Base-by-base conservation (phyloP, 495 filamentous ascomycete species). In the Evansstolkia leycettana region DNA sequence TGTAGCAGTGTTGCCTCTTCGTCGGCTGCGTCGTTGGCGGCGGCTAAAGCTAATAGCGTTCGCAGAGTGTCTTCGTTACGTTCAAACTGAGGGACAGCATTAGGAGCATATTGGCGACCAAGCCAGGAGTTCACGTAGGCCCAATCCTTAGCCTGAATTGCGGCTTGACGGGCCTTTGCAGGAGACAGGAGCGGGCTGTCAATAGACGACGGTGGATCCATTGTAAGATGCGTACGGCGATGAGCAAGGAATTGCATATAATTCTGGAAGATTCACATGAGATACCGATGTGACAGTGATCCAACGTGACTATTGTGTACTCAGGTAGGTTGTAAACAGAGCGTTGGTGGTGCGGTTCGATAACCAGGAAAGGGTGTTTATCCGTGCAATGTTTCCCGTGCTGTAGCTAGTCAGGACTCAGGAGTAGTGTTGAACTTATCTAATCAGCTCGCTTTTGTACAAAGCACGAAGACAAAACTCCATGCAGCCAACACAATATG, bases 71-170 rank as follows among this genome's bases (percentile, higher is more conserved):
- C 82, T 30, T 76, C 68, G 50, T 89, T 94, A 45, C 84, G 77
- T 57, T 95, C 88, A 55, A 93, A 90, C 4, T 64, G 44, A 1
- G 78, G 80, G 1, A 75, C 46, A 2, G 66, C 62, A 30, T 70
- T 69, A 1, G 80, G 75, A 6, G 67, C 57, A 49, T 79, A 87
- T 43, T 82, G 78, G 31, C 69, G 64, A 17, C 56, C 50, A 2
- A 95, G 74, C 85, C 88, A 95, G 56, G 65, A 59, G 62, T 92
- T 82, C 47, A 93, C 67, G 48, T 81, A 84, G 36, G 77, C 73
- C 88, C 87, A 95, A 64, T 94, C 86, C 51, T 84, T 83, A 31
- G 82, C 80, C 31, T 65, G 54, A 17, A 67, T 63, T 33, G 63
- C 65, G 32, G 59, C 62, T 38, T 64, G 62, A 13, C 62, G 59